phyloP scores from a whole-genome alignment of 352 stramenopile species.

The Globisporangium viniferum region DNA sequence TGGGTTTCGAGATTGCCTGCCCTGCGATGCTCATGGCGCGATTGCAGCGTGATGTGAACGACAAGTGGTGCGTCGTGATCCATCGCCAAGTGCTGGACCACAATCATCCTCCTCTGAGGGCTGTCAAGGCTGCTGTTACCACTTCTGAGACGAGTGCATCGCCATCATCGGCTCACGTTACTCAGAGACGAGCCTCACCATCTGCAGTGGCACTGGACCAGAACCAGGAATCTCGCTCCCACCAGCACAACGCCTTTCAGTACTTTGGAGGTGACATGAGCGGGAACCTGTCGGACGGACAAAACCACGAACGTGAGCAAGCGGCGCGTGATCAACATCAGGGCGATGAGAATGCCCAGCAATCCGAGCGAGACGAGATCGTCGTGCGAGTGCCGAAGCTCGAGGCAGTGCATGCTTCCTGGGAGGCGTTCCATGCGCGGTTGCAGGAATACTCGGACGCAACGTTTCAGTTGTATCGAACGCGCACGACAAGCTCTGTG shows the following conservation, averaged over 20 bases:
- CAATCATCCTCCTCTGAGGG: constrained; percentile 39
- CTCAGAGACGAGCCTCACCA: background rate
- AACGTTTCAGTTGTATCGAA: constrained; percentile 75
- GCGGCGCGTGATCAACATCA: background rate
- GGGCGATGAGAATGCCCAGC: background rate
- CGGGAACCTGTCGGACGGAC: background rate
- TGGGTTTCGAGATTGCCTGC: constrained; percentile 25
- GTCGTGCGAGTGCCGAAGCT: constrained; percentile 64
- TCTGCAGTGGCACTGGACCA: background rate
- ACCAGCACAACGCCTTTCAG: background rate
- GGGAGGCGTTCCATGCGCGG: constrained; percentile 63
- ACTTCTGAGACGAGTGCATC: background rate
- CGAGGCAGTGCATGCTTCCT: constrained; percentile 50
- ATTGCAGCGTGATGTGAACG: constrained; percentile 58
- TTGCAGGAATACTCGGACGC: constrained; percentile 60
- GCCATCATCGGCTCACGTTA: background rate
- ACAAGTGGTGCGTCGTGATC: constrained; percentile 64
- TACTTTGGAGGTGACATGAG: background rate
- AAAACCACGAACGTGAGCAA: background rate
- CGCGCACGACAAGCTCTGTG: constrained; percentile 69
- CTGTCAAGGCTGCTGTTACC: background rate
- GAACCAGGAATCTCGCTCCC: background rate
- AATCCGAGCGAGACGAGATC: constrained; percentile 25
- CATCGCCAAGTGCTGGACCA: constrained; percentile 65
- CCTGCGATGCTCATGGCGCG: constrained; percentile 68